These are phyloP conservation scores for Jaltomata sinuosa DNA, from an alignment of 257 asterid genomes.

Conservation along the genomic window DNA sequence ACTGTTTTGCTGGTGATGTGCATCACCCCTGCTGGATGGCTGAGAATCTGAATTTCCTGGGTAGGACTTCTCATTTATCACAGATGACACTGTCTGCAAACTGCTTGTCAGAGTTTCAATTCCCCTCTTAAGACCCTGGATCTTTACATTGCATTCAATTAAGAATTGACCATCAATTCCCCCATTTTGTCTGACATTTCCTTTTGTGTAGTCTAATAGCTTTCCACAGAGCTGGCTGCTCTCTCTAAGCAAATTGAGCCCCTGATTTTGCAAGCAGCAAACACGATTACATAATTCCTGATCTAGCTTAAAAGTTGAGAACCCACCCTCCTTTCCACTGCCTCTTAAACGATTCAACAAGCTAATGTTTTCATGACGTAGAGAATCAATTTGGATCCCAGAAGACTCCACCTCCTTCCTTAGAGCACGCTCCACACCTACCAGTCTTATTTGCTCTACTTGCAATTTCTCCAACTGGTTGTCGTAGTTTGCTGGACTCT, in stretches of 20 bases:
- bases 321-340: constrained; percentile 49
- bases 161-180: constrained; percentile 53
- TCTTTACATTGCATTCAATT: constrained; percentile 79
- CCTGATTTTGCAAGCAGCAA: constrained; percentile 66
- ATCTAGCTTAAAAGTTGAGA: constrained; percentile 73
- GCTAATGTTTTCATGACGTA: constrained; percentile 79
- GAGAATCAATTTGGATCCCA: constrained; percentile 63
- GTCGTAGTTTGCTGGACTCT: constrained; percentile 35
- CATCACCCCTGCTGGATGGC: constrained; percentile 15
- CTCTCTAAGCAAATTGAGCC: constrained; percentile 57
- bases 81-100: constrained; percentile 37
- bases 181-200: constrained; percentile 14
- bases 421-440: constrained; percentile 75
- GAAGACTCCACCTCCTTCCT: constrained; percentile 88
- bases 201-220: constrained; percentile 54
- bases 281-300: constrained; percentile 64
- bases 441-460: constrained; percentile 72
- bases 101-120: constrained; percentile 53
- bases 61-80: constrained; percentile 33
- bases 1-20: constrained; percentile 15
- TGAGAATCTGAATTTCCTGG: constrained; percentile 16
- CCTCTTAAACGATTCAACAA: constrained; percentile 67
- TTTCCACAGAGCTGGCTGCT: constrained; percentile 66
- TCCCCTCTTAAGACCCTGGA: constrained; percentile 78
- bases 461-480: constrained; percentile 53